phyloP scores from a whole-genome alignment of 495 filamentous ascomycete genomes.

The Astrothelium subdiscretum region DNA sequence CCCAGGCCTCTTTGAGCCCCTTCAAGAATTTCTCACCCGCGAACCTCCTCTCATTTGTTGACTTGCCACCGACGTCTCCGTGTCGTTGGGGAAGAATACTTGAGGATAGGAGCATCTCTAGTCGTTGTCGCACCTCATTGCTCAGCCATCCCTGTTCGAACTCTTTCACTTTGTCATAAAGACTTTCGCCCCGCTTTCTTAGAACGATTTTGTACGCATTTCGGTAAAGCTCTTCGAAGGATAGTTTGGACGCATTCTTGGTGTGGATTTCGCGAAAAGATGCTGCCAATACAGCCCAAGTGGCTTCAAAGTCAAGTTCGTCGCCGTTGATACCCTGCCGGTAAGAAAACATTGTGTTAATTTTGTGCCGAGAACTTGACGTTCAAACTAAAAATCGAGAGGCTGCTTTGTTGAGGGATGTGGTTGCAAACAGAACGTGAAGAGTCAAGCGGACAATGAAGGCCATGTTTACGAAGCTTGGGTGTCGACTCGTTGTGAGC shows the following conservation, averaged over 20 bases:
- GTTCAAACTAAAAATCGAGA: too few species aligned
- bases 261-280: constrained; percentile 80
- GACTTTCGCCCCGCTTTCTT: constrained; percentile 68
- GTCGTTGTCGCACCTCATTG: constrained; percentile 49
- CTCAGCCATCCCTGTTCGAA: constrained; percentile 75
- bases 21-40: constrained; percentile 77
- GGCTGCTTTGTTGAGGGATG: too few species aligned
- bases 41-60: constrained; percentile 59
- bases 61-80: constrained; percentile 32
- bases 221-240: constrained; percentile 92
- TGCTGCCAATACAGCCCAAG: constrained; percentile 61
- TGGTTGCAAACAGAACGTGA: background rate
- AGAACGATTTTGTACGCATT: constrained; percentile 94
- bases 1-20: constrained; percentile 65
- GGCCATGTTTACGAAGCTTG: too few species aligned
- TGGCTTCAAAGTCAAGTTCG: constrained; percentile 63
- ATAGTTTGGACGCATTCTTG: constrained; percentile 79
- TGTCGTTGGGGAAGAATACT: constrained; percentile 34
- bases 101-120: constrained; percentile 49
- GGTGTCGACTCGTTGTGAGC: too few species aligned
- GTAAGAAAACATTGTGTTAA: constrained; percentile 9
- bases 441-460: background rate
- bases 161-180: constrained; percentile 66
- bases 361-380: background rate
- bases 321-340: constrained; percentile 44